Base-by-base conservation (phyloP, 2,329 filamentous ascomycete genomes). In the Beauveria australis region DNA sequence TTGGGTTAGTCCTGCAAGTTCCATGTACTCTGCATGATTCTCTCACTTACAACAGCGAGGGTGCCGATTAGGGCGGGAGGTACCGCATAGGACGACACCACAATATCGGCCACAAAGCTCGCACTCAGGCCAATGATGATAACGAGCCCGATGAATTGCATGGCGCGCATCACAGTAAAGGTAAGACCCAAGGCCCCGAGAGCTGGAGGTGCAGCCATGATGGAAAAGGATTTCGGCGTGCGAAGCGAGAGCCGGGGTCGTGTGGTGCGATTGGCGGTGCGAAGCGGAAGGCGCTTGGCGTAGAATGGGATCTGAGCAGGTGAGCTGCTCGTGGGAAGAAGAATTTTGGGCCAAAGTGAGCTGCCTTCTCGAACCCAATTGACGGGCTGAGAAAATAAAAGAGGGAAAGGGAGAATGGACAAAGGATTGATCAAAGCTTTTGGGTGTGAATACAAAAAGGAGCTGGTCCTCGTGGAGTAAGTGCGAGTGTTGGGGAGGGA, bases 31-130 rank as follows among this genome's bases (percentile, higher is more conserved):
- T n/a, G 6, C 10, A 19, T 28, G 2, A 3, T 26, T 16, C 30
- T 26, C 30, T 49, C 26, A 83, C 89, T 70, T 82, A 96, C 92
- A 66, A 96, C 84, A 63, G 84, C 84, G 64, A 96, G 80, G 3
- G 90, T 91, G 33, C 86, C 91, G 33, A 96, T 83, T 24, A 97
- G 79, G 52, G 92, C 85, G 56, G 83, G 78, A 0, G 91, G 89
- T 0, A 89, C 85, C 33, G 82, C 79, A 60, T 87, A 82, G 64
- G 86, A 81, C 24, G 79, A 82, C 48, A 79, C 76, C 49, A 91
- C 84, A 71, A 95, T 91, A 67, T 89, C 81, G 26, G 86, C 81
- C 68, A 96, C 87, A 74, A 96, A 95, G 74, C 92, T 91, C 68
- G 88, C 84, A 0, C 86, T 86, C 72, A 96, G 84, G 51, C 91